Conservation (phyloP, 75 land plant species). For the Gnetum montanum region DNA sequence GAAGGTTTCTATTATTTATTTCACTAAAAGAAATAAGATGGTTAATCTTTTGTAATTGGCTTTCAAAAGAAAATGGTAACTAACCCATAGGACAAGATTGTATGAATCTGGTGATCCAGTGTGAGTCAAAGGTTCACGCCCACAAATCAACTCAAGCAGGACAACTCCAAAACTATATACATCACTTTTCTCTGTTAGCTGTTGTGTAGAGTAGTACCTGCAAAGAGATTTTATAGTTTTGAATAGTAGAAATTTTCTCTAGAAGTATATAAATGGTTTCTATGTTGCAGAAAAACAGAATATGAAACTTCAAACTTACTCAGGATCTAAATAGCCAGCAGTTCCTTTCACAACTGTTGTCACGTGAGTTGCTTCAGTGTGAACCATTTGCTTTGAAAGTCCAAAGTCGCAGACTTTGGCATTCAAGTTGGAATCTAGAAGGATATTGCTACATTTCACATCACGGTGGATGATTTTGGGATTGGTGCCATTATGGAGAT, state of each 20-base stretch:
- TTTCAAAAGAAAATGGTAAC: too few species aligned
- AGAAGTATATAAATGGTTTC: not conserved
- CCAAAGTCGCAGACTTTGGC: slow-evolving; percentile 66
- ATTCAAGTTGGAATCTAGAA: slow-evolving; percentile 36
- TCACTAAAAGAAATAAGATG: too few species aligned
- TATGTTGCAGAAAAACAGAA: not conserved
- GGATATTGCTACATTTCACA: slow-evolving; percentile 53
- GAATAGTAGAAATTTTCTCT: not conserved
- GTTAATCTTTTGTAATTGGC: too few species aligned
- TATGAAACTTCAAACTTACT: too few species aligned
- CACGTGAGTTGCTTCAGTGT: slow-evolving; percentile 35
- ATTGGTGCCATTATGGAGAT: slow-evolving; percentile 40
- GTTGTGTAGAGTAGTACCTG: slow-evolving; percentile 54
- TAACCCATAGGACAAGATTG: slow-evolving; percentile 77
- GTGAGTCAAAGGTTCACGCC: slow-evolving; percentile 57
- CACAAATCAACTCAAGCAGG: slow-evolving; percentile 67
- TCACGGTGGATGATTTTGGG: slow-evolving; percentile 56
- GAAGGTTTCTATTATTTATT: too few species aligned
- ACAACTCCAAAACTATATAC: slow-evolving; percentile 74
- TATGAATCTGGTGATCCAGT: slow-evolving; percentile 53
- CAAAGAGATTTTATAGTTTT: not conserved
- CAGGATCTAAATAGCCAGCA: slow-evolving; percentile 62
- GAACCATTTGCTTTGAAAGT: slow-evolving; percentile 41
- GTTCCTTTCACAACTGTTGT: slow-evolving; percentile 59
- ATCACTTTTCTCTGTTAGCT: slow-evolving; percentile 64